These are phyloP conservation scores for Leccinum subrobustum DNA, from an alignment of 1,284 basidiomycete genomes.

Conservation along the genomic window DNA sequence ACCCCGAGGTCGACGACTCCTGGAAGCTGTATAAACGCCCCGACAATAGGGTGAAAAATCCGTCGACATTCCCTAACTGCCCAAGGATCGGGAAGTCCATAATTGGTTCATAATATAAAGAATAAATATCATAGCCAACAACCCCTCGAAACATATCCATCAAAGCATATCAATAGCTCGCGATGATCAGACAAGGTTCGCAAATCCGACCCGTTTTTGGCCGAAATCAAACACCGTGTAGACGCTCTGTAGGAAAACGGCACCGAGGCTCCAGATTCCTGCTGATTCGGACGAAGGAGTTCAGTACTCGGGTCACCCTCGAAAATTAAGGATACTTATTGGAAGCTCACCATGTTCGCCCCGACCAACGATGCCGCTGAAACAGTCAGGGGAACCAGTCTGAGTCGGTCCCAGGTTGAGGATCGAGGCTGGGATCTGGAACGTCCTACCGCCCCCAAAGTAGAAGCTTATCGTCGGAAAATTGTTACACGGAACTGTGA, in stretches of 20 bases:
- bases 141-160: neutral
- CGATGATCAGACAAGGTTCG: neutral
- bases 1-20: no score
- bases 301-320: neutral
- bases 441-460: neutral
- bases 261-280: neutral
- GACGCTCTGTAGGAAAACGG: neutral
- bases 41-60: neutral
- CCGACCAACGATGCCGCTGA: neutral
- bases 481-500: neutral
- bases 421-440: neutral
- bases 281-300: neutral
- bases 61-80: neutral
- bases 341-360: neutral
- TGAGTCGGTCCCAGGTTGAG: neutral
- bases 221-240: neutral
- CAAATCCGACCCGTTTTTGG: neutral
- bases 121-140: neutral
- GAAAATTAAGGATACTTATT: neutral
- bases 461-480: neutral
- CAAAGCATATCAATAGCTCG: neutral
- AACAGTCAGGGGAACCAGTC: neutral
- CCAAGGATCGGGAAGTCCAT: neutral
- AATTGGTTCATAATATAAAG: neutral
- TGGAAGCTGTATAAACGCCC: neutral